Percentiles rank a stretch among this genome's conserved stretches.
Evolutionary conservation across 805 yeast genomes (phyloP).

Genomic region (Starmerella floris): DNA sequence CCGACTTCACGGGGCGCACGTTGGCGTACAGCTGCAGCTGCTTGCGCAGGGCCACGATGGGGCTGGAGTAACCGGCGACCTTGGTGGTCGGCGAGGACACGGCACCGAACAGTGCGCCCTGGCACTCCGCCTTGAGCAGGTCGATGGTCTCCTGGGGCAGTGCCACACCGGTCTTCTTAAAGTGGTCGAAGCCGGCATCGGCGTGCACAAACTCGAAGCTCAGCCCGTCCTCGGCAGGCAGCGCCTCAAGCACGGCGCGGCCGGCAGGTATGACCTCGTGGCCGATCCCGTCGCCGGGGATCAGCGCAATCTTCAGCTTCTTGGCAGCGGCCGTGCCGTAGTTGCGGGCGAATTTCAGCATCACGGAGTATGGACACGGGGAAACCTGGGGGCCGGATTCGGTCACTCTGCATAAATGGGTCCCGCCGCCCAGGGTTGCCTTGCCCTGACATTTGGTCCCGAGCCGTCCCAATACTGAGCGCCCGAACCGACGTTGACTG

Average conservation of each 20-base stretch:
- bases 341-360: slow-evolving; percentile 7
- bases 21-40: slow-evolving; percentile 89
- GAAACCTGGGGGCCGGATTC: too few species aligned
- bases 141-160: slow-evolving; percentile 86
- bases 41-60: slow-evolving; percentile 97
- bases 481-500: too few species aligned
- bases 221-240: slow-evolving; percentile 53
- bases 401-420: too few species aligned
- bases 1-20: slow-evolving; percentile 94
- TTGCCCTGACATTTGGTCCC: too few species aligned
- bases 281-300: slow-evolving; percentile 98
- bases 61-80: slow-evolving; percentile 94
- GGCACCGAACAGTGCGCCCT: slow-evolving; percentile 96
- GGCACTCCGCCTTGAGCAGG: slow-evolving; percentile 64
- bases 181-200: slow-evolving; percentile 88
- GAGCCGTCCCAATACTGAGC: too few species aligned
- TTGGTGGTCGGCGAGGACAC: slow-evolving; percentile 86
- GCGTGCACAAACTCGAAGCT: slow-evolving; percentile 75
- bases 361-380: too few species aligned
- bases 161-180: slow-evolving; percentile 90
- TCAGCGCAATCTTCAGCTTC: slow-evolving; percentile 40
- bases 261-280: slow-evolving; percentile 98
- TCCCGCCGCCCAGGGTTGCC: too few species aligned
- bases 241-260: slow-evolving; percentile 65
- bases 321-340: slow-evolving; percentile 11